Conservation (phyloP, 2,329 filamentous ascomycete species). For the Ophiosphaerella korrae region DNA sequence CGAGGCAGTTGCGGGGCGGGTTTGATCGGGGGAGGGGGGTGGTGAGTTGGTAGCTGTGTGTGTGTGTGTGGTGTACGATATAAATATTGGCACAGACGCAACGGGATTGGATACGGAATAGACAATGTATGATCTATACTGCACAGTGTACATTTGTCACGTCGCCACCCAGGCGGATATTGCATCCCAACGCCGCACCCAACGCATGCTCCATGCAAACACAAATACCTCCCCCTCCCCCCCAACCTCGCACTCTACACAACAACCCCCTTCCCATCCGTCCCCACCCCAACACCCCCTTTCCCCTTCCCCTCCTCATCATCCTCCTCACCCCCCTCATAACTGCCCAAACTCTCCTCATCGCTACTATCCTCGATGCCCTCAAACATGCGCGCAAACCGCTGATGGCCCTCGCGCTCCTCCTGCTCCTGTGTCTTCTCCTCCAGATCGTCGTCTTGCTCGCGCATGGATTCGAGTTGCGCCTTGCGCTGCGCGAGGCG, state of each 20-base stretch:
- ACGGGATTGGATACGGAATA: no score
- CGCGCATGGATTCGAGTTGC: constrained; percentile 31
- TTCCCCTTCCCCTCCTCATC: constrained; percentile 1
- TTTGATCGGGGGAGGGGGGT: constrained; percentile 83
- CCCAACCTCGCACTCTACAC: not conserved
- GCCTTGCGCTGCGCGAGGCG: constrained; percentile 66
- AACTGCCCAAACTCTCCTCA: constrained; percentile 26
- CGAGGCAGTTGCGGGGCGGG: constrained; percentile 81
- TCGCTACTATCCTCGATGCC: constrained; percentile 39
- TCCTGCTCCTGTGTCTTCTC: constrained; percentile 32
- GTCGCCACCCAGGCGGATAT: not conserved
- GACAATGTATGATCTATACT: no score
- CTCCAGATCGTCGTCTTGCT: constrained; percentile 26
- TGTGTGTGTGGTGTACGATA: no score
- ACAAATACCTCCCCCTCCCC: not conserved
- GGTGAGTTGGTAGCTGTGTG: constrained; percentile 75
- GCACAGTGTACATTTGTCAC: not conserved
- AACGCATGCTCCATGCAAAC: not conserved
- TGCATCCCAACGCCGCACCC: no score
- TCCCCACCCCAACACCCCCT: not conserved
- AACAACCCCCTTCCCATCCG: not conserved
- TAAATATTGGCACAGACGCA: no score
- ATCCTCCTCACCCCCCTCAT: constrained; percentile 6
- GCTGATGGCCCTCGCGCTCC: constrained; percentile 39
- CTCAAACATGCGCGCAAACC: constrained; percentile 42